Base-by-base conservation (phyloP, 257 asterid species). In the Avicennia marina region DNA sequence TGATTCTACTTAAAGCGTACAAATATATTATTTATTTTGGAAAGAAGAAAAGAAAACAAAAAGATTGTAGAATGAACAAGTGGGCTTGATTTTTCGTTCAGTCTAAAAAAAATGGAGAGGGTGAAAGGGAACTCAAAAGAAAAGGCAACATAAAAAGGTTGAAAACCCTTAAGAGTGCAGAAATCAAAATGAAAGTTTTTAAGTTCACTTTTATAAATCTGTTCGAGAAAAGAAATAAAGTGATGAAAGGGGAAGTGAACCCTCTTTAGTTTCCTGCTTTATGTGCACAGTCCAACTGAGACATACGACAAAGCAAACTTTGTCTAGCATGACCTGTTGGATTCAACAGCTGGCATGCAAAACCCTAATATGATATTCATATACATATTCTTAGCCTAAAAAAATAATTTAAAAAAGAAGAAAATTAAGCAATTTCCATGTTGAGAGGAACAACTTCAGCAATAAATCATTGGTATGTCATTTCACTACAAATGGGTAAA, bases 71-170 rank as follows among this genome's bases (percentile, higher is more conserved):
- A n/a, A n/a, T n/a, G n/a, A n/a, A n/a, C n/a, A n/a, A n/a, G n/a
- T n/a, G n/a, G n/a, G n/a, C n/a, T n/a, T n/a, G n/a, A n/a, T n/a
- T n/a, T n/a, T n/a, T n/a, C n/a, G n/a, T 62, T 56, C 58, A 36
- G 46, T 58, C 44, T 27, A 39, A 56, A 47, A 62, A 53, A 62
- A 62, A 75, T 58, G 66, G 71, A 38, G 47, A 52, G 34, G 54
- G 26, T 6, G 47, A 69, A 50, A 53, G 54, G 53, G 21, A 24
- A 46, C 10, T 38, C 12, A 56, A 68, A 74, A 71, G 67, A 48
- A 67, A 69, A 66, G 68, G 56, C 51, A 66, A 45, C 78, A 75
- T 63, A 43, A 75, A 73, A 77, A 69, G 72, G 63, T 59, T 68
- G 61, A 60, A 66, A 61, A 68, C 26, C 58, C 69, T 65, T 62